phyloP scores from a whole-genome alignment of 2,329 filamentous ascomycete species.

The Claviceps sorghi region DNA sequence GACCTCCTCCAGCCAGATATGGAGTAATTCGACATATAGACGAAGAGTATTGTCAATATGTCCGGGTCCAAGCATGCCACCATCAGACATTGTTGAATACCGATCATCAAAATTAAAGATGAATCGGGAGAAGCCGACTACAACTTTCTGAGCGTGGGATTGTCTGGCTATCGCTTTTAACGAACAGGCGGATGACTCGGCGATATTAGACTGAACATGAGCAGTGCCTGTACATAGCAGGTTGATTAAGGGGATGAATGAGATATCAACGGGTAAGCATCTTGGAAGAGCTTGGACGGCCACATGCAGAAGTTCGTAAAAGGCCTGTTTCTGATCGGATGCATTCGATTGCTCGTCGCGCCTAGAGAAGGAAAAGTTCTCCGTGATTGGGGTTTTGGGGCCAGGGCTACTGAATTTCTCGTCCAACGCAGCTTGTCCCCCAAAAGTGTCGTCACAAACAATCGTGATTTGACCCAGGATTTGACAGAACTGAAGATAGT shows the following conservation, averaged over 20 bases:
- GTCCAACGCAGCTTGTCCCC: slow-evolving; percentile 84
- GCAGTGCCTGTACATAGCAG: slow-evolving; percentile 91
- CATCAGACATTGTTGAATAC: slow-evolving; percentile 95
- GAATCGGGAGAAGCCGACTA: slow-evolving; percentile 89
- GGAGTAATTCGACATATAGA: slow-evolving; percentile 81
- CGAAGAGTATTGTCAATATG: slow-evolving; percentile 91
- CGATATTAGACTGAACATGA: slow-evolving; percentile 86
- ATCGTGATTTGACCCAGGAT: slow-evolving; percentile 92
- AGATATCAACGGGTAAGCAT: slow-evolving; percentile 81
- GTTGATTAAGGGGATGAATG: slow-evolving; percentile 87
- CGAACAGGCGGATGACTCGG: slow-evolving; percentile 79
- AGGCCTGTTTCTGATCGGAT: slow-evolving; percentile 77
- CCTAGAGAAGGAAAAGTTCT: slow-evolving; percentile 80
- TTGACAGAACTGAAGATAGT: slow-evolving; percentile 84
- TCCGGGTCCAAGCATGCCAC: slow-evolving; percentile 82
- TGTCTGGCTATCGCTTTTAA: slow-evolving; percentile 91
- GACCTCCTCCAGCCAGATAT: slow-evolving; percentile 97
- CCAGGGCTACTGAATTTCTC: slow-evolving; percentile 82
- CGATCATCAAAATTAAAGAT: slow-evolving; percentile 98
- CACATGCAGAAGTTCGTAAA: slow-evolving; percentile 89
- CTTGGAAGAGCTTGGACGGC: slow-evolving; percentile 88
- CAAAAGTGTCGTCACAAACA: slow-evolving; percentile 92
- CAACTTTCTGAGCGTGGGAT: slow-evolving; percentile 85
- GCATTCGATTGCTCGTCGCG: slow-evolving; percentile 62
- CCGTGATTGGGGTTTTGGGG: slow-evolving; percentile 87